These are phyloP conservation scores for Niveomyces coronatus DNA, from an alignment of 2,329 filamentous ascomycete species.

Conservation along the genomic window DNA sequence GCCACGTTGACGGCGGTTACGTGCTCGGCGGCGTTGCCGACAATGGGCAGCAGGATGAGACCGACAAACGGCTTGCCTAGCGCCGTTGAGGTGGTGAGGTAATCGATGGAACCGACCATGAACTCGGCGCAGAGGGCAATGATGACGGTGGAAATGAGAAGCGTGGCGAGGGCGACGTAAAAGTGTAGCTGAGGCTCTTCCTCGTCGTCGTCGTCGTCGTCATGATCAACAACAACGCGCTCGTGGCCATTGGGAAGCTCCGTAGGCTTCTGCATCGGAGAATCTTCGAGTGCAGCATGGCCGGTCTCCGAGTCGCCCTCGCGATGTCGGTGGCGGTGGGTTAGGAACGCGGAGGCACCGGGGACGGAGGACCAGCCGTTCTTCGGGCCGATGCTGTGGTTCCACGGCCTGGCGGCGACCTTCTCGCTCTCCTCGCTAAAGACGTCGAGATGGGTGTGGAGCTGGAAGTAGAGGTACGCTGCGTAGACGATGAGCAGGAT, in stretches of 20 bases:
- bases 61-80: constrained; percentile 69
- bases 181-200: constrained; percentile 69
- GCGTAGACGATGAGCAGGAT: constrained; percentile 78
- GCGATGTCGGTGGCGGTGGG: constrained; percentile 21
- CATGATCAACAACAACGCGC: constrained; percentile 20
- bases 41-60: constrained; percentile 69
- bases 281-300: constrained; percentile 34
- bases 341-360: constrained; percentile 21
- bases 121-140: constrained; percentile 77
- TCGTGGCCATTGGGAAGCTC: too few species aligned
- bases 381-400: constrained; percentile 23
- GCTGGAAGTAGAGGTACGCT: constrained; percentile 81
- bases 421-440: constrained; percentile 77
- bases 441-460: constrained; percentile 71
- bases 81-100: constrained; percentile 47
- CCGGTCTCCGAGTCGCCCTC: constrained; percentile 32
- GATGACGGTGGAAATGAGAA: constrained; percentile 63
- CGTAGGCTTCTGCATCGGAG: constrained; percentile 11
- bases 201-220: constrained; percentile 56
- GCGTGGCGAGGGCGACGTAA: constrained; percentile 58
- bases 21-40: constrained; percentile 77
- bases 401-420: constrained; percentile 49
- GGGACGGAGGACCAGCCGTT: constrained; percentile 31
- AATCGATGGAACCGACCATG: constrained; percentile 63
- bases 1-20: constrained; percentile 72